Percentiles rank a stretch among this genome's conserved stretches.
phyloP scores from a whole-genome alignment of 1,139 yeast species.

The Candida buenavistaensis region DNA sequence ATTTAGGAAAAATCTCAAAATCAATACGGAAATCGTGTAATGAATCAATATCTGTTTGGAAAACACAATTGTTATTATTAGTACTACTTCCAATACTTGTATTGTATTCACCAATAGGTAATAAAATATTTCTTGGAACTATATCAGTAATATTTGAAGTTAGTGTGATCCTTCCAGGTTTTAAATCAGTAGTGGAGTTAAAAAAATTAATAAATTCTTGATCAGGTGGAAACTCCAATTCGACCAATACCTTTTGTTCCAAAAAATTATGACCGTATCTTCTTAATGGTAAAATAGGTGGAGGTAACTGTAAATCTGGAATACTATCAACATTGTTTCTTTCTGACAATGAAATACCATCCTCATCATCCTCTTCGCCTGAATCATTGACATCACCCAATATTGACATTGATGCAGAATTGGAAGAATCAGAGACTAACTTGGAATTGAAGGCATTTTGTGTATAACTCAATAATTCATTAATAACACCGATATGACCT shows the following conservation, averaged over 20 bases:
- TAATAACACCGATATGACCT: slow-evolving; percentile 80
- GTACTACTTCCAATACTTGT: slow-evolving; percentile 16
- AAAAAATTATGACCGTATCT: slow-evolving; percentile 94
- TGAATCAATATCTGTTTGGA: slow-evolving; percentile 81
- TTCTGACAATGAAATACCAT: slow-evolving; percentile 33
- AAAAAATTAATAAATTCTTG: slow-evolving; percentile 52
- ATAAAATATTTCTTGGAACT: slow-evolving; percentile 79
- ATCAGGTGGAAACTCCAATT: slow-evolving; percentile 61
- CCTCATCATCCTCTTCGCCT: slow-evolving; percentile 9
- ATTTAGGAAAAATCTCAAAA: slow-evolving; percentile 90
- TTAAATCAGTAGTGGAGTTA: slow-evolving; percentile 43
- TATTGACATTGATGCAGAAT: slow-evolving; percentile 22
- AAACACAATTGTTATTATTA: slow-evolving; percentile 54
- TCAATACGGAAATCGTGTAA: slow-evolving; percentile 68
- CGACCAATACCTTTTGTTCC: slow-evolving; percentile 84
- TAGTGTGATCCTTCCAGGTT: slow-evolving; percentile 66
- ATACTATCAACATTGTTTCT: slow-evolving; percentile 58
- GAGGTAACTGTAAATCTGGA: slow-evolving; percentile 90
- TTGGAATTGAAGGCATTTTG: no score
- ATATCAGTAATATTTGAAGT: slow-evolving; percentile 70
- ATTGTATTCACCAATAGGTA: slow-evolving; percentile 76
- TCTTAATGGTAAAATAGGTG: slow-evolving; percentile 91
- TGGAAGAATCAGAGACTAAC: slow-evolving; percentile 5
- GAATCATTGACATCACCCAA: slow-evolving; percentile 22
- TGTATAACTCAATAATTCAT: slow-evolving; percentile 55